Percentiles rank a stretch among this genome's conserved stretches.
These are phyloP conservation scores for Pulicaria dysenterica DNA, from an alignment of 129 eudicot genomes.

Conservation along the genomic window DNA sequence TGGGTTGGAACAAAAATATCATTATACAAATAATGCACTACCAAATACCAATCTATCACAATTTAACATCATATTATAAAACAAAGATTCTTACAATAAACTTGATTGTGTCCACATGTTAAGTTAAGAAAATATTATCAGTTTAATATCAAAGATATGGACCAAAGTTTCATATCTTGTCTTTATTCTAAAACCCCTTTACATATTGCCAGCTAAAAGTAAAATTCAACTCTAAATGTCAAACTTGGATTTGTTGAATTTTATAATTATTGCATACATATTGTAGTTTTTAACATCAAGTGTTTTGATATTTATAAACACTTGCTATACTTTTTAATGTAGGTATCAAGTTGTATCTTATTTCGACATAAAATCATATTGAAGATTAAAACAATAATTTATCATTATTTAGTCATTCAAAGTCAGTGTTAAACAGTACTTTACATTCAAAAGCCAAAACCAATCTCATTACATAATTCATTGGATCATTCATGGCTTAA, in stretches of 20 bases:
- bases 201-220: slow-evolving; percentile 29
- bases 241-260: too few relatives aligned
- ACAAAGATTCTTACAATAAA: slow-evolving; percentile 25
- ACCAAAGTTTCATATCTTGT: slow-evolving; percentile 22
- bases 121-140: slow-evolving; percentile 13
- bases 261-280: background rate
- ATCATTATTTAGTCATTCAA: too few relatives aligned
- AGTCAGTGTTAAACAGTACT: background rate
- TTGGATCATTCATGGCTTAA: too few relatives aligned
- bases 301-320: background rate
- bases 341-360: background rate
- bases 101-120: slow-evolving; percentile 24
- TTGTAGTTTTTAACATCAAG: background rate
- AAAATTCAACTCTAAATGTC: background rate
- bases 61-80: slow-evolving; percentile 15
- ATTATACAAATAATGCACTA: slow-evolving; percentile 11
- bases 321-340: background rate
- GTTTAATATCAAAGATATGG: slow-evolving; percentile 33
- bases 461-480: background rate
- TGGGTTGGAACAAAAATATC: slow-evolving; percentile 25
- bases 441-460: background rate
- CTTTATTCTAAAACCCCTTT: slow-evolving; percentile 24
- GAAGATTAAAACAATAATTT: too few relatives aligned
- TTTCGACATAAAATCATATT: too few relatives aligned
- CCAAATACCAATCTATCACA: slow-evolving; percentile 8